Percentiles rank a stretch among this genome's conserved stretches.
Conservation (phyloP, 352 stramenopile species). For the Globisporangium radiosum region DNA sequence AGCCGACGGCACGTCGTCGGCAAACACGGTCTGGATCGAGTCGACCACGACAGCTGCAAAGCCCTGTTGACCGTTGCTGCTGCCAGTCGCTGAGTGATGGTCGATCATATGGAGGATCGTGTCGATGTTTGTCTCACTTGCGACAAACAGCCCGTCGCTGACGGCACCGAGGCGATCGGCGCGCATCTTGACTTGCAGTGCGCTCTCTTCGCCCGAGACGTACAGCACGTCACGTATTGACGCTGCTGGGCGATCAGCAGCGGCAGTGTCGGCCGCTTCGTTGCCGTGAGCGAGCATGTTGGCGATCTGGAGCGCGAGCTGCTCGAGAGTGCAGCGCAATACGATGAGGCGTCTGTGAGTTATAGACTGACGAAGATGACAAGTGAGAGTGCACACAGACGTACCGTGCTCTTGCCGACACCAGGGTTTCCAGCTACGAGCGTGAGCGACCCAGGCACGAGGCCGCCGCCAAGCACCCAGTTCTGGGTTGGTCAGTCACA, state of each 20-base stretch:
- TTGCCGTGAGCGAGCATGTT: constrained; percentile 63
- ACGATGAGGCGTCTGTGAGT: background rate
- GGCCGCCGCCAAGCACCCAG: constrained; percentile 93
- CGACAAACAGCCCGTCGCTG: constrained; percentile 63
- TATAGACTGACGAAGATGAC: background rate
- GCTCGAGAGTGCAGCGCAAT: constrained; percentile 2
- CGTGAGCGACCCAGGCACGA: constrained; percentile 93
- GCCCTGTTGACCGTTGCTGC: constrained; percentile 4
- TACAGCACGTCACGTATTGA: constrained; percentile 83
- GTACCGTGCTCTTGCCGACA: constrained; percentile 89
- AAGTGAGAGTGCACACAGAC: background rate
- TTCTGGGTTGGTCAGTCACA: constrained; percentile 34
- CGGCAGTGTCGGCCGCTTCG: constrained; percentile 1
- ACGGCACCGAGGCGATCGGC: constrained; percentile 80
- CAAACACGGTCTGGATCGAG: constrained; percentile 96
- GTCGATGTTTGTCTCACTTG: constrained; percentile 83
- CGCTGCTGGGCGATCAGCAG: background rate
- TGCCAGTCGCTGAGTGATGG: background rate
- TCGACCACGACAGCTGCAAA: constrained; percentile 90
- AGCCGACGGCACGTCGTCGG: constrained; percentile 69
- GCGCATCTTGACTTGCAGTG: constrained; percentile 92
- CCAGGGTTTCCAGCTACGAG: constrained; percentile 94
- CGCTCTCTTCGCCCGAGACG: constrained; percentile 95
- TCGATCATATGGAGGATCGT: constrained; percentile 53
- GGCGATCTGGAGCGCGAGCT: constrained; percentile 91